Evolutionary conservation across 805 yeast genomes (phyloP), one percentile per base, ranked within the genome.

Genomic region (Ogataea henricii): DNA sequence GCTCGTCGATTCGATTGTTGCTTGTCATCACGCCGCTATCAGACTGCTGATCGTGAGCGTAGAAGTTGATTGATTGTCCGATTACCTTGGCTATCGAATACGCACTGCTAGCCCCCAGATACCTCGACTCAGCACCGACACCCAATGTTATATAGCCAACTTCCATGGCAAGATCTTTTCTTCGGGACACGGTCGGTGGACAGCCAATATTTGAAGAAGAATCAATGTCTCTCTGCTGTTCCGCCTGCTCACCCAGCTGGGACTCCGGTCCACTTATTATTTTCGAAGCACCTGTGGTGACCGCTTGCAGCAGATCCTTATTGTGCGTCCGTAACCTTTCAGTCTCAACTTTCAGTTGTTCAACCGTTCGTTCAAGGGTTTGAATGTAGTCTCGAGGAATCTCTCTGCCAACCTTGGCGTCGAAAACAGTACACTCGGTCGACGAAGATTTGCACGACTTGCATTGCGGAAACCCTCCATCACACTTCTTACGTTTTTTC

Each of bases 391-490:
- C 42, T 17, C 42, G 32, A 10, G 42, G 42, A 10, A 39, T 17
- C 17, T 39, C 33, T 39, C 42, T 26, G 16, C 32, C 42, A 13
- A 39, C 33, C 18, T 29, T 26, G 6, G 34, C 42, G 29, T 37
- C 40, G 13, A 9, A 39, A 39, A 39, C 42, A 2, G 42, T 39
- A 16, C 60, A 59, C 27, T 56, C 51, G 16, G 60, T 58, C 1
- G 65, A 53, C 17, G 57, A 51, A 10, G 56, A 5, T 10, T 39
- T 26, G 42, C 42, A 39, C n/a, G 69, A 64, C 14, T 70, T 53
- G 49, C 83, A 78, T 39, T 65, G 59, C 1, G 83, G 83, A 54
- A 76, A 76, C 29, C 63, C 64, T 33, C 77, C 80, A 59, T 77
- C 81, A 55, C 83, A 78, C 54, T 72, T 73, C 55, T 75, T 70